Percentiles rank a stretch among this genome's conserved stretches.
These are phyloP conservation scores for Rosa hybrid DNA, from an alignment of 331 rosid genomes.

Conservation along the genomic window DNA sequence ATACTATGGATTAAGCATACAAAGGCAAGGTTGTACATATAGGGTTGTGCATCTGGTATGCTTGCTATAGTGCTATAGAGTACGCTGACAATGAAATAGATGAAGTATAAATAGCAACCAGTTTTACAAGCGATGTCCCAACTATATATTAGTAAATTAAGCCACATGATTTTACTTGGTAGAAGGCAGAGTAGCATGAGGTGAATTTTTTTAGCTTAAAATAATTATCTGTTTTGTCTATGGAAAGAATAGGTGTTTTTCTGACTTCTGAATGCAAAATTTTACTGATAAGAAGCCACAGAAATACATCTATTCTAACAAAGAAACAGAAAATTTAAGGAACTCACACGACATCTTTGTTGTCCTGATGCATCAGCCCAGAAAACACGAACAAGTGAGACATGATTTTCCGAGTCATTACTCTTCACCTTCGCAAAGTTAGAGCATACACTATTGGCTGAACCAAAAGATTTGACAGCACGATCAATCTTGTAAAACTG, in stretches of 20 bases:
- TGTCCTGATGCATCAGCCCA: slow-evolving; percentile 92
- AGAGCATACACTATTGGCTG: slow-evolving; percentile 26
- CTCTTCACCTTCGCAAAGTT: slow-evolving; percentile 32
- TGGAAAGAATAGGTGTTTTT: background rate
- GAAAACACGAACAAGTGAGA: slow-evolving; percentile 66
- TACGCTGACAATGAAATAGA: background rate
- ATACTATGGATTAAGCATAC: background rate
- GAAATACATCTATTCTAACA: background rate
- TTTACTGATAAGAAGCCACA: background rate
- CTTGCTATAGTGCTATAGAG: background rate
- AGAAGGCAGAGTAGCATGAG: background rate
- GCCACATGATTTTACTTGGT: background rate
- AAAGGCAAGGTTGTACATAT: background rate
- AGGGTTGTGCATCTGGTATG: background rate
- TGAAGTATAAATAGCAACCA: background rate
- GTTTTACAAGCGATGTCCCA: background rate
- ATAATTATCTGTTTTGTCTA: background rate
- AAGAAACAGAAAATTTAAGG: slow-evolving; percentile 2
- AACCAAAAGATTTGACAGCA: slow-evolving; percentile 26
- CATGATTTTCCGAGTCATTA: slow-evolving; percentile 37
- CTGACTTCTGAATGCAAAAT: background rate
- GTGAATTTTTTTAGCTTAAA: background rate
- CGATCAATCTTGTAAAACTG: slow-evolving; percentile 61
- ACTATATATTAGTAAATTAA: background rate
- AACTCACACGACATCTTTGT: slow-evolving; percentile 90